These are phyloP conservation scores for Aspergillus fischeri DNA, from an alignment of 2,329 filamentous ascomycete species.

Conservation along the genomic window DNA sequence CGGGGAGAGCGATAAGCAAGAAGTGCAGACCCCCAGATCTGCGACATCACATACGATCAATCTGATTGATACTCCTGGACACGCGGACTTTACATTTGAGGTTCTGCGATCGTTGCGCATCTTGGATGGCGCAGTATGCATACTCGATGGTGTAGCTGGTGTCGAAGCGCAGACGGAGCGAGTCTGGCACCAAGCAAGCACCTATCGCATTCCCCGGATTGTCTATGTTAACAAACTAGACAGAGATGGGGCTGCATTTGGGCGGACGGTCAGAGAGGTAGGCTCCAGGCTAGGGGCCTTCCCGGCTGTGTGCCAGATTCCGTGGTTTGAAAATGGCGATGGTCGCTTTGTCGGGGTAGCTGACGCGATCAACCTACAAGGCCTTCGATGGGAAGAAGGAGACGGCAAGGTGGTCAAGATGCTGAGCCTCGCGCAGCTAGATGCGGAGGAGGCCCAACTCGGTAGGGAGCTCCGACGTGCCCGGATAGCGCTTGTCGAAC, in stretches of 20 bases:
- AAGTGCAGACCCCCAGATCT: conserved; percentile 44
- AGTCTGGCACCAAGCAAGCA: conserved; percentile 87
- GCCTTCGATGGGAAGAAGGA: conserved; percentile 67
- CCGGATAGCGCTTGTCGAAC: conserved; percentile 72
- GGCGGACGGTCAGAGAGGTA: conserved; percentile 79
- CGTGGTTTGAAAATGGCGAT: conserved; percentile 76
- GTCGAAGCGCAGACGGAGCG: conserved; percentile 97
- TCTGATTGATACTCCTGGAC: conserved; percentile 91
- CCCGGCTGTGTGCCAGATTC: conserved; percentile 91
- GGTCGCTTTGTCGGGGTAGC: conserved; percentile 78
- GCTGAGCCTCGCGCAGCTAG: conserved; percentile 53
- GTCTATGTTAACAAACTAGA: conserved; percentile 84
- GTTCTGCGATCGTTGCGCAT: conserved; percentile 86
- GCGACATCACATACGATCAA: conserved; percentile 68
- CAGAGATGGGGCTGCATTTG: conserved; percentile 76
- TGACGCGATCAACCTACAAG: conserved; percentile 73
- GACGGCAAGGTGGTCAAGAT: conserved; percentile 62
- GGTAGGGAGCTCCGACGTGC: conserved; percentile 69
- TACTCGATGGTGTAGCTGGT: conserved; percentile 85
- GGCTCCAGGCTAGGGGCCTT: conserved; percentile 73
- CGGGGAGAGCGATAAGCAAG: conserved; percentile 16
- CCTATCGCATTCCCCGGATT: conserved; percentile 78
- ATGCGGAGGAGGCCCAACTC: conserved; percentile 47
- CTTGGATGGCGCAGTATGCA: conserved; percentile 85
- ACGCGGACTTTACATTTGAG: conserved; percentile 97